phyloP scores from a whole-genome alignment of 208 protist genomes.

The Leishmania mexicana region DNA sequence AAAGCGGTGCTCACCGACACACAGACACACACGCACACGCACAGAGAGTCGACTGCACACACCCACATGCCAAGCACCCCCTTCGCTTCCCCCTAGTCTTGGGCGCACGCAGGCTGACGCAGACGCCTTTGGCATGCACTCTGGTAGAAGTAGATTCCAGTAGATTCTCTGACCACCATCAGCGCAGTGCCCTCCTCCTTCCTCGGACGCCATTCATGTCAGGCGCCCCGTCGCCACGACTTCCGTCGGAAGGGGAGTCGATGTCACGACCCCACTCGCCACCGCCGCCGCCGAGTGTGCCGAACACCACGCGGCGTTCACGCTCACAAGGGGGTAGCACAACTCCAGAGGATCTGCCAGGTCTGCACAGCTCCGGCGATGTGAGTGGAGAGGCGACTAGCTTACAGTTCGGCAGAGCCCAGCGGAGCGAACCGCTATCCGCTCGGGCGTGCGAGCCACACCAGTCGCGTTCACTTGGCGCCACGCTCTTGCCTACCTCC shows the following conservation, averaged over 20 bases:
- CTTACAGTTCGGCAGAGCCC: not conserved
- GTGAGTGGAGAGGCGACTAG: not conserved
- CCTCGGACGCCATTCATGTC: not conserved
- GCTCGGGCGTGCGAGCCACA: not conserved
- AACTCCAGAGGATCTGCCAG: not conserved
- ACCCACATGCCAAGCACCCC: not conserved
- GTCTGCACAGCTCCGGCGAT: not conserved
- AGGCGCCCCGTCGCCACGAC: not conserved
- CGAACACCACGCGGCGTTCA: slow-evolving; percentile 16
- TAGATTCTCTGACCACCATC: not conserved
- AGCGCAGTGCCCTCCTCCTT: not conserved
- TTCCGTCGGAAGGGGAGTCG: not conserved
- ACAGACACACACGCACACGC: not conserved
- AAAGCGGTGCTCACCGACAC: not conserved
- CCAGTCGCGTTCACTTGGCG: not conserved
- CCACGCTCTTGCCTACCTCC: not conserved
- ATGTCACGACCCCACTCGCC: not conserved
- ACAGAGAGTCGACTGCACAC: not conserved
- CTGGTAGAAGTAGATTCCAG: not conserved
- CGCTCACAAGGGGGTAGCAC: not conserved
- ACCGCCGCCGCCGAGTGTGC: slow-evolving; percentile 9
- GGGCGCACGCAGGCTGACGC: not conserved
- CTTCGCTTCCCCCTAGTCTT: not conserved
- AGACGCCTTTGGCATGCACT: not conserved
- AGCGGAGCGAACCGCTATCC: not conserved